Conservation (phyloP, 768 basidiomycete genomes). For the Trametes villosa region DNA sequence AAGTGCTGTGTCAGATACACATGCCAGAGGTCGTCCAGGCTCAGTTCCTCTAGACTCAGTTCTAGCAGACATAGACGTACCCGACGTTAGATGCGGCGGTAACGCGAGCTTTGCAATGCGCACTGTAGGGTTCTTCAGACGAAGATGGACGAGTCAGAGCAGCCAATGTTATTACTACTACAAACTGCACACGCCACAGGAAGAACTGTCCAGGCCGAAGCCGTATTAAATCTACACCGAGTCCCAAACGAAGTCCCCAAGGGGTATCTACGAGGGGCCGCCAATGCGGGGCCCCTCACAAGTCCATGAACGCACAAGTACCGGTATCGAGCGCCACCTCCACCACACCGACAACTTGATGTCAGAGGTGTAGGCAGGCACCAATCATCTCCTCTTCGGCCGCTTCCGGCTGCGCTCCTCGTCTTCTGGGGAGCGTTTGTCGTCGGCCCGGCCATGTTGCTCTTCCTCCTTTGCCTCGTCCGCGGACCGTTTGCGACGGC, state of each 20-base stretch:
- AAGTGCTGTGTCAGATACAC: too few species aligned
- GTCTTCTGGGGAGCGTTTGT: not conserved
- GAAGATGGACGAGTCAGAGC: not conserved
- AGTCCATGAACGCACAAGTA: not conserved
- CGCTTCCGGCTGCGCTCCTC: not conserved
- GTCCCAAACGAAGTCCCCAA: not conserved
- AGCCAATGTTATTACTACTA: conserved; percentile 12
- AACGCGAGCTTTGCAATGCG: too few species aligned
- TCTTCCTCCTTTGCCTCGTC: not conserved
- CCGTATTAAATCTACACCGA: not conserved
- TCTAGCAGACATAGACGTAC: too few species aligned
- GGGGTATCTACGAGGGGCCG: too few species aligned
- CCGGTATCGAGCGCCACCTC: not conserved
- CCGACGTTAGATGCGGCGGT: too few species aligned
- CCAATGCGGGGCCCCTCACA: too few species aligned
- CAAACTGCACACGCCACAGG: conserved; percentile 17
- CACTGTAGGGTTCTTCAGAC: not conserved
- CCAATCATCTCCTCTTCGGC: not conserved
- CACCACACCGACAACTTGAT: too few species aligned
- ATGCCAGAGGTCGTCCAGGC: too few species aligned
- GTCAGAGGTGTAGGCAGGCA: too few species aligned
- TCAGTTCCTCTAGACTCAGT: too few species aligned
- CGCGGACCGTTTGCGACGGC: conserved; percentile 2
- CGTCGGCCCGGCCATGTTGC: not conserved
- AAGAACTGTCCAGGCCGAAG: not conserved